Evolutionary conservation across 257 asterid genomes (phyloP).

Genomic region (Solanum tarapatanum): DNA sequence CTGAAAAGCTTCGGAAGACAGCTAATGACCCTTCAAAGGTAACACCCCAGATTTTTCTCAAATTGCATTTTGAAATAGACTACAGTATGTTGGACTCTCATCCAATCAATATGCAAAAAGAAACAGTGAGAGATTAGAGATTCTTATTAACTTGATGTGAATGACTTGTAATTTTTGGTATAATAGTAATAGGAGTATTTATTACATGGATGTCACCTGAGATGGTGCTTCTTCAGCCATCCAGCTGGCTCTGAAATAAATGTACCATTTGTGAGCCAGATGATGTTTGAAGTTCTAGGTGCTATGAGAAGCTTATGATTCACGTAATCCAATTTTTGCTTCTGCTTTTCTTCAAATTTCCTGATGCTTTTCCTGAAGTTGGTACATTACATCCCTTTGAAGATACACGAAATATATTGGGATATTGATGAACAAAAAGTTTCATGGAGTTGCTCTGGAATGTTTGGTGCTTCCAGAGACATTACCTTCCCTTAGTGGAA

Average conservation of each 20-base stretch:
- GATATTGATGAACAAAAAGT: background rate
- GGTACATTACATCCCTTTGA: background rate
- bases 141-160: background rate
- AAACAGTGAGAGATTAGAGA: background rate
- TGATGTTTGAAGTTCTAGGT: background rate
- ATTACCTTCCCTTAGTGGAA: background rate
- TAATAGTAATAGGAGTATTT: background rate
- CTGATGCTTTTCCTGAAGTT: background rate
- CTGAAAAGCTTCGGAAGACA: conserved; percentile 71
- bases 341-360: background rate
- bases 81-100: background rate
- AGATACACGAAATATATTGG: background rate
- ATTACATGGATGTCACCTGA: background rate
- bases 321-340: background rate
- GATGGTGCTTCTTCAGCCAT: background rate
- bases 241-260: background rate
- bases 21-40: conserved; percentile 96
- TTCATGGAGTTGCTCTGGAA: background rate
- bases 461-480: background rate
- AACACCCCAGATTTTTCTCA: background rate
- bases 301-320: background rate
- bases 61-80: background rate
- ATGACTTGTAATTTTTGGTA: background rate
- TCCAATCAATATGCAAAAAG: background rate
- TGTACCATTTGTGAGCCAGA: background rate